Percentiles rank a stretch among this genome's conserved stretches.
Conservation (phyloP, 2,329 filamentous ascomycete species). For the Cladosporium phlei region DNA sequence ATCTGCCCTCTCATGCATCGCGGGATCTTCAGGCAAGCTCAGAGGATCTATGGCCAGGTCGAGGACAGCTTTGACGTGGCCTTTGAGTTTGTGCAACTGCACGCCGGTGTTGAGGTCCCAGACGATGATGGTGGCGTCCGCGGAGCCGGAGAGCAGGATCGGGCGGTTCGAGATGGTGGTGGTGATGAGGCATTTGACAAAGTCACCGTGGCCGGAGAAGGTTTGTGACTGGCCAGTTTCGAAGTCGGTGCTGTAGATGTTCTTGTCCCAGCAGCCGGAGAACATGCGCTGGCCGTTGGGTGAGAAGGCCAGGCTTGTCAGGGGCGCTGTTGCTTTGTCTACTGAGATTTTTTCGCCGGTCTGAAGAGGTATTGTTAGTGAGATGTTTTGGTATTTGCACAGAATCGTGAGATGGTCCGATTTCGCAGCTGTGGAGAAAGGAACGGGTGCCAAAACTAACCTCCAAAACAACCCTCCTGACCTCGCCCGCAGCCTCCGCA, state of each 20-base stretch:
- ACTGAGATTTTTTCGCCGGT: constrained; percentile 29
- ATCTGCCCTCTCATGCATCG: constrained; percentile 37
- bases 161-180: constrained; percentile 58
- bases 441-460: constrained; percentile 62
- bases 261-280: constrained; percentile 92
- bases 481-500: constrained; percentile 79
- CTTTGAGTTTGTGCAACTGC: constrained; percentile 71
- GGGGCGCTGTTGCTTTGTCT: constrained; percentile 70
- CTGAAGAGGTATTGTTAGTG: constrained; percentile 8
- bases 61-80: constrained; percentile 73
- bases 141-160: constrained; percentile 43
- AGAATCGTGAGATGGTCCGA: not conserved
- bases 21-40: constrained; percentile 36
- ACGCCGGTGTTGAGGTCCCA: constrained; percentile 70
- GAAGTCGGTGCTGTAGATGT: constrained; percentile 78
- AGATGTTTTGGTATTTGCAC: not conserved
- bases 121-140: constrained; percentile 55
- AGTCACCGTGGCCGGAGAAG: constrained; percentile 69
- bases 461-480: constrained; percentile 69
- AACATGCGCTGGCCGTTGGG: constrained; percentile 56
- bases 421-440: not conserved
- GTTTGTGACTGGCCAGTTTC: constrained; percentile 7
- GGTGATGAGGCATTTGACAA: constrained; percentile 76
- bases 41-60: constrained; percentile 70
- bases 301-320: constrained; percentile 70